These are phyloP conservation scores for Aethionema arabicum DNA, from an alignment of 345 rosid genomes.

Conservation along the genomic window DNA sequence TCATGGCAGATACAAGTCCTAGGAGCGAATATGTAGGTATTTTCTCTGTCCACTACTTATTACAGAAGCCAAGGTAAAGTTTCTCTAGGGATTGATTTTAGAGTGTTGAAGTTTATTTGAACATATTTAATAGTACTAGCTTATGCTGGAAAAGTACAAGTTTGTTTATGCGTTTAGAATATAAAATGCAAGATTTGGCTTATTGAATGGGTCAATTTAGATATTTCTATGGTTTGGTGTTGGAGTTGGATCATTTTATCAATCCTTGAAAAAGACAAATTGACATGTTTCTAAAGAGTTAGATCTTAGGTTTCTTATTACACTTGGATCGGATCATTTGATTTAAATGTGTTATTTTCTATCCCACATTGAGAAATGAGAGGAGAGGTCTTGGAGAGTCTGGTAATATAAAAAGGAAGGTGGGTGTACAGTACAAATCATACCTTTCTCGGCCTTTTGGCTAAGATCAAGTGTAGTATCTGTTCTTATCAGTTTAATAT, in stretches of 20 bases:
- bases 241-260: too few relatives aligned
- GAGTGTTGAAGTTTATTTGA: slow-evolving; percentile 3
- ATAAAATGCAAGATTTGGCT: too few relatives aligned
- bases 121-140: slow-evolving; percentile 8
- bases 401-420: neutral
- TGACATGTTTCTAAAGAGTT: too few relatives aligned
- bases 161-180: too few relatives aligned
- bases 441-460: slow-evolving; percentile 55
- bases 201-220: too few relatives aligned
- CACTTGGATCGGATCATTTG: too few relatives aligned
- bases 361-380: too few relatives aligned
- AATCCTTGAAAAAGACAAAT: too few relatives aligned
- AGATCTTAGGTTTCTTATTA: too few relatives aligned
- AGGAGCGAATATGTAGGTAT: slow-evolving; percentile 94
- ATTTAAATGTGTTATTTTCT: too few relatives aligned
- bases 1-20: slow-evolving; percentile 86
- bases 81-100: slow-evolving; percentile 12
- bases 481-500: slow-evolving; percentile 52
- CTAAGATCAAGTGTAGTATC: slow-evolving; percentile 51
- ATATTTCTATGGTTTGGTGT: too few relatives aligned
- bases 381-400: neutral
- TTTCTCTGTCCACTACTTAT: slow-evolving; percentile 34
- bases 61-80: slow-evolving; percentile 17
- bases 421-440: neutral
- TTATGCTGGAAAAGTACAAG: too few relatives aligned